phyloP scores from a whole-genome alignment of 768 basidiomycete species.

The Lactarius pseudohatsudake region DNA sequence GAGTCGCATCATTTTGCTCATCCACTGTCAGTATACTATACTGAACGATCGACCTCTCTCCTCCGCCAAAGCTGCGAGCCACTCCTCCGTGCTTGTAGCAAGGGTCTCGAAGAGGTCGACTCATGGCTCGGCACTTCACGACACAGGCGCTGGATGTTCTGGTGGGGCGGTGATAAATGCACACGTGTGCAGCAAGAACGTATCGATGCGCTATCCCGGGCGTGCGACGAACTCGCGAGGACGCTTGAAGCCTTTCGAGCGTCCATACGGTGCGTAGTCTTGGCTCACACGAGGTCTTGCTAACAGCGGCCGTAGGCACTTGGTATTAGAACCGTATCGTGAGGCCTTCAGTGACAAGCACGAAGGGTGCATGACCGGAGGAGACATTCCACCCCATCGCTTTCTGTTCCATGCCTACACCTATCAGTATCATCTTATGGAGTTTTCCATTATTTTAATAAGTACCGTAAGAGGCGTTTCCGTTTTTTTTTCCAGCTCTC shows the following conservation, averaged over 20 bases:
- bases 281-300: neutral
- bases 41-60: slow-evolving; percentile 44
- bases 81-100: slow-evolving; percentile 46
- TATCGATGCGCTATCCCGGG: slow-evolving; percentile 40
- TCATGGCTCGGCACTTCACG: slow-evolving; percentile 52
- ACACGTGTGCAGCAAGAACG: slow-evolving; percentile 37
- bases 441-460: slow-evolving; percentile 37
- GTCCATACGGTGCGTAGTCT: slow-evolving; percentile 47
- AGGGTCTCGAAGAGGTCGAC: slow-evolving; percentile 42
- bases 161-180: slow-evolving; percentile 36
- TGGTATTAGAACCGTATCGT: slow-evolving; percentile 62
- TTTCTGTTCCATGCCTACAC: slow-evolving; percentile 74
- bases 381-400: slow-evolving; percentile 59
- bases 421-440: slow-evolving; percentile 58
- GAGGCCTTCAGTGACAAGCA: slow-evolving; percentile 45
- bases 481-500: neutral
- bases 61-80: slow-evolving; percentile 54
- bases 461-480: slow-evolving; percentile 37
- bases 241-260: slow-evolving; percentile 49
- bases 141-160: slow-evolving; percentile 40
- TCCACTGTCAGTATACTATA: slow-evolving; percentile 46
- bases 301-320: slow-evolving; percentile 36
- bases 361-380: slow-evolving; percentile 31
- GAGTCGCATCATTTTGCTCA: slow-evolving; percentile 56
- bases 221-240: slow-evolving; percentile 39